Percentiles rank a stretch among this genome's conserved stretches.
These are phyloP conservation scores for Kwoniella newhampshirensis DNA, from an alignment of 768 basidiomycete species.

Conservation along the genomic window DNA sequence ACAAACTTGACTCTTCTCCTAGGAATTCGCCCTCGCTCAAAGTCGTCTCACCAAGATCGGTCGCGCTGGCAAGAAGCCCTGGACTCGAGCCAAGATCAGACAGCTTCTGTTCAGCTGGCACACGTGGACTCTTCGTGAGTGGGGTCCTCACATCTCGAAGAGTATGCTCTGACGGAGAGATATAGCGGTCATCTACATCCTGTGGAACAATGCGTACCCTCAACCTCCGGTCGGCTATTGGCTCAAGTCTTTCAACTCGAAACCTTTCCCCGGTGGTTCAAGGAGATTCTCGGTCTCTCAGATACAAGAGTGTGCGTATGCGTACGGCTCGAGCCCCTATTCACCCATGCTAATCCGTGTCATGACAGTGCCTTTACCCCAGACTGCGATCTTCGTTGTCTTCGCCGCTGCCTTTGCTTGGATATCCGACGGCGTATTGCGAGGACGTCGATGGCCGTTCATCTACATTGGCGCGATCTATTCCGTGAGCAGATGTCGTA, in stretches of 20 bases:
- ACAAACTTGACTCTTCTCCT: too few species aligned
- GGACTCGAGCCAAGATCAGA: conserved; percentile 27
- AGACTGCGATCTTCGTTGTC: conserved; percentile 30
- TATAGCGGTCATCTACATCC: conserved; percentile 23
- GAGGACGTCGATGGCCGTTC: conserved; percentile 38
- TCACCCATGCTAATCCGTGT: not conserved
- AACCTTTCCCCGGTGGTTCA: conserved; percentile 27
- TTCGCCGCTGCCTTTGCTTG: conserved; percentile 28
- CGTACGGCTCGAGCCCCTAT: not conserved
- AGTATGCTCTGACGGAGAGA: not conserved
- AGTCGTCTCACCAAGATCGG: conserved; percentile 24
- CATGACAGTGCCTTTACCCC: conserved; percentile 25
- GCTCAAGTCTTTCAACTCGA: conserved; percentile 41
- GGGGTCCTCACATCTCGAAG: not conserved
- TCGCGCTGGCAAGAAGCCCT: conserved; percentile 20
- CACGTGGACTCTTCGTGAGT: conserved; percentile 35
- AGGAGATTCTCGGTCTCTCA: conserved; percentile 29
- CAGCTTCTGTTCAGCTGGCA: conserved; percentile 34
- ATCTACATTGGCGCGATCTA: conserved; percentile 27
- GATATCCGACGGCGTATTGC: conserved; percentile 37
- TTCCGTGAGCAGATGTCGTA: conserved; percentile 9
- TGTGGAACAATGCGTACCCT: conserved; percentile 34
- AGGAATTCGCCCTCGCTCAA: conserved; percentile 32
- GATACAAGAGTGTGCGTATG: conserved; percentile 33
- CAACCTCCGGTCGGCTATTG: conserved; percentile 32